Conservation (phyloP, 768 basidiomycete genomes). For the Naganishia kalamii region DNA sequence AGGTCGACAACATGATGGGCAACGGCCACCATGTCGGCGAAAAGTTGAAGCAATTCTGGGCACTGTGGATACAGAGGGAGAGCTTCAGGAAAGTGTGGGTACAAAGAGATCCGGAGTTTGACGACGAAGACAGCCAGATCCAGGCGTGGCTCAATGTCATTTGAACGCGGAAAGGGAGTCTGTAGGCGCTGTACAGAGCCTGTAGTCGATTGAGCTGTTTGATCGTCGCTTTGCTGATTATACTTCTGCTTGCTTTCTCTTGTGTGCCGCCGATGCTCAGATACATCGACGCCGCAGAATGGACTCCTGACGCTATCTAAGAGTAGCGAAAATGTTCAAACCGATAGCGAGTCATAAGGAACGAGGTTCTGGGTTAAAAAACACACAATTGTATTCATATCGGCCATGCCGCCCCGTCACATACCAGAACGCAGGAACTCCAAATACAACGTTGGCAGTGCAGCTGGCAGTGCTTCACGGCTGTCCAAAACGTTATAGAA, state of each 20-base stretch:
- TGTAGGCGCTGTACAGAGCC: neutral
- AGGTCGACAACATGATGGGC: slow-evolving; percentile 53
- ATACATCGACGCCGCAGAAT: neutral
- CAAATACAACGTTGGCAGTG: no score
- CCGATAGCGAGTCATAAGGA: no score
- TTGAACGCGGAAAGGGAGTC: neutral
- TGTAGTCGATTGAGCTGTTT: no score
- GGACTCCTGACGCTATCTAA: neutral
- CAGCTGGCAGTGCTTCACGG: no score
- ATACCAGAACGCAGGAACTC: no score
- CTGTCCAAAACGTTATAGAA: no score
- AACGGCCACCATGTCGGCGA: slow-evolving; percentile 48
- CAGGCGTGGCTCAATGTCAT: slow-evolving; percentile 12
- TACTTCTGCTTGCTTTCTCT: neutral
- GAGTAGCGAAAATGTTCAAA: no score
- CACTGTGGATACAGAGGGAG: slow-evolving; percentile 57
- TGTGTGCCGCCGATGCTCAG: neutral
- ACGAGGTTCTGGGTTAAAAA: no score
- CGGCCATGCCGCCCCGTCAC: no score
- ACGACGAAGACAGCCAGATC: slow-evolving; percentile 5
- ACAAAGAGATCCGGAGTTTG: slow-evolving; percentile 8
- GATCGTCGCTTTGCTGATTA: neutral
- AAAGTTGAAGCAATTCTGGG: slow-evolving; percentile 69
- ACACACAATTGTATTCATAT: no score
- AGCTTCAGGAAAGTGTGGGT: slow-evolving; percentile 68